Evolutionary conservation across 495 filamentous ascomycete genomes (phyloP).

Genomic region (Cenococcum geophilum): DNA sequence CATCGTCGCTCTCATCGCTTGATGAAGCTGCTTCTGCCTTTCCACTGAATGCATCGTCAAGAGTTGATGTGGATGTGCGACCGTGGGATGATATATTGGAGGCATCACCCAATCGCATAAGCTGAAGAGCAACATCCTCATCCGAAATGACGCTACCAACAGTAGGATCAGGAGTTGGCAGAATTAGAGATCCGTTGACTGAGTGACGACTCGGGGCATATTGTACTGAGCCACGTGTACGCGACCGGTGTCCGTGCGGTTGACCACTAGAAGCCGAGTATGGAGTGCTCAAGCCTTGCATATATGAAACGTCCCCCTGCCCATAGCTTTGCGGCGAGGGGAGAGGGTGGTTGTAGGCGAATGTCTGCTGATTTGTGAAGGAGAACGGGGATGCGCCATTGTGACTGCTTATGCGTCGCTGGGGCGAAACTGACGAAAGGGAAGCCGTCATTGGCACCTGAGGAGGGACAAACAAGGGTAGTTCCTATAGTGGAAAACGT

Average conservation of each 20-base stretch:
- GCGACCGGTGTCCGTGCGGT: conserved; percentile 60
- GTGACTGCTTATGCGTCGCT: conserved; percentile 61
- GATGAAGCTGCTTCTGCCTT: conserved; percentile 82
- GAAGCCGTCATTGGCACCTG: conserved; percentile 85
- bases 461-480: conserved; percentile 88
- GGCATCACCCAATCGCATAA: conserved; percentile 90
- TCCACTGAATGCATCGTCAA: conserved; percentile 87
- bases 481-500: conserved; percentile 56
- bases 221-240: conserved; percentile 50
- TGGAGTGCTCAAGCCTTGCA: conserved; percentile 44
- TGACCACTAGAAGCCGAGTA: conserved; percentile 50
- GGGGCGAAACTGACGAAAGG: conserved; percentile 86
- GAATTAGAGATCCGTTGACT: conserved; percentile 46
- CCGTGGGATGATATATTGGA: conserved; percentile 76
- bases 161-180: conserved; percentile 91
- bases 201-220: conserved; percentile 43
- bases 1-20: conserved; percentile 69
- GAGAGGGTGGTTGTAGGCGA: conserved; percentile 62
- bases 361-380: conserved; percentile 64
- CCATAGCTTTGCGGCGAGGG: conserved; percentile 75
- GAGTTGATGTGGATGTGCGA: conserved; percentile 85
- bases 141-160: conserved; percentile 80
- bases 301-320: conserved; percentile 46
- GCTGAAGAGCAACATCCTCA: conserved; percentile 92
- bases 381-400: conserved; percentile 63